phyloP scores from a whole-genome alignment of 139 green algal species.

The Bryopsis sp. region DNA sequence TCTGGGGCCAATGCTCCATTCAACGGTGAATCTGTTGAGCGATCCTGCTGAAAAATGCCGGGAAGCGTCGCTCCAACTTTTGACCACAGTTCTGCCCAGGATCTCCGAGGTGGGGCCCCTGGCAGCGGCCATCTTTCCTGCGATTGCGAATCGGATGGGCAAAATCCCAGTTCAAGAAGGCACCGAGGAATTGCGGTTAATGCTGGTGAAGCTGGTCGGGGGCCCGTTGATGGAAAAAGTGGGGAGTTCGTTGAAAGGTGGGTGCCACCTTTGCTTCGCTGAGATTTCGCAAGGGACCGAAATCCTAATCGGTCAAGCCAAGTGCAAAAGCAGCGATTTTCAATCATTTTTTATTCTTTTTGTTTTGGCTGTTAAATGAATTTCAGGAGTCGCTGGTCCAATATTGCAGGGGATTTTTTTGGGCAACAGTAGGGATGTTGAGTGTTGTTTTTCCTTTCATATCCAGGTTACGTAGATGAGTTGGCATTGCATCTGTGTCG shows the following conservation, averaged over 20 bases:
- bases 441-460: too few relatives aligned
- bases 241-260: neutral
- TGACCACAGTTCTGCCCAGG: slow-evolving; percentile 20
- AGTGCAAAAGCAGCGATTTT: too few relatives aligned
- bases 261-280: too few relatives aligned
- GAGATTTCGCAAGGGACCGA: too few relatives aligned
- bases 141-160: slow-evolving; percentile 41
- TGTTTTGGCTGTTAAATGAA: too few relatives aligned
- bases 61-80: slow-evolving; percentile 32
- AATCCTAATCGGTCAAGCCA: too few relatives aligned
- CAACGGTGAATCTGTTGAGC: slow-evolving; percentile 37
- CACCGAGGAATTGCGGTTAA: slow-evolving; percentile 48
- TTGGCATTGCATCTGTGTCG: slow-evolving; percentile 7
- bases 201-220: slow-evolving; percentile 20
- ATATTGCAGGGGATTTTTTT: too few relatives aligned
- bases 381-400: too few relatives aligned
- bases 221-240: slow-evolving; percentile 5
- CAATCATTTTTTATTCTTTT: too few relatives aligned
- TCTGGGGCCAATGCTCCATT: slow-evolving; percentile 39
- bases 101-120: slow-evolving; percentile 31
- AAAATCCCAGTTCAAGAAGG: slow-evolving; percentile 44
- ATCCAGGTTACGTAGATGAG: neutral
- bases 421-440: too few relatives aligned
- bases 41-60: slow-evolving; percentile 47
- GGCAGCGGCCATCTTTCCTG: slow-evolving; percentile 42